Conservation (phyloP, 2,329 filamentous ascomycete species). For the Dryadomyces sulphureus region DNA sequence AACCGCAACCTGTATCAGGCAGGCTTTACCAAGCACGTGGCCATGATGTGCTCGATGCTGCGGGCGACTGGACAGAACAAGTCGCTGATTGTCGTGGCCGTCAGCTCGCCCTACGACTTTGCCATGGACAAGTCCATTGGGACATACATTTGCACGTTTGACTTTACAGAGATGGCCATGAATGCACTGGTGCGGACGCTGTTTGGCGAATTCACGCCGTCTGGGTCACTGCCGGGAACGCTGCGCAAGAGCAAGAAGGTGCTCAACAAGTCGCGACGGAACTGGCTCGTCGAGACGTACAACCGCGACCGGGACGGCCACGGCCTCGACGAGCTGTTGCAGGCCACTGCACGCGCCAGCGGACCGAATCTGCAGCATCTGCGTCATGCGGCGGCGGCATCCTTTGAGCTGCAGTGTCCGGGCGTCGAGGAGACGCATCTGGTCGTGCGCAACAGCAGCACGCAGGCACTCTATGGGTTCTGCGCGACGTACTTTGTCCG, state of each 20-base stretch:
- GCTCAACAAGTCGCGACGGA: conserved; percentile 78
- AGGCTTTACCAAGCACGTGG: conserved; percentile 89
- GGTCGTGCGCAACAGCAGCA: conserved; percentile 87
- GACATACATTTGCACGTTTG: conserved; percentile 89
- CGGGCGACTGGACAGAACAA: conserved; percentile 68
- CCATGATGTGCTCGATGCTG: conserved; percentile 85
- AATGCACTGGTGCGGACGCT: conserved; percentile 70
- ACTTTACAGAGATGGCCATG: conserved; percentile 88
- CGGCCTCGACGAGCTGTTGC: conserved; percentile 62
- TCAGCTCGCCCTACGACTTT: conserved; percentile 94
- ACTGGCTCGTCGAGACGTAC: conserved; percentile 88
- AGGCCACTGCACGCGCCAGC: conserved; percentile 51
- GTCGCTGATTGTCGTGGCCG: conserved; percentile 77
- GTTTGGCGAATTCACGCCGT: conserved; percentile 56
- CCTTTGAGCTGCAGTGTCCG: conserved; percentile 59
- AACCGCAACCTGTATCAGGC: conserved; percentile 89
- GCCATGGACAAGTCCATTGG: conserved; percentile 82
- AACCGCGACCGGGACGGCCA: conserved; percentile 62
- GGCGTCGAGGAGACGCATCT: conserved; percentile 67
- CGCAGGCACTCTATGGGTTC: conserved; percentile 80
- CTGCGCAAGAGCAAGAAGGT: conserved; percentile 78
- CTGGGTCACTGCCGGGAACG: conserved; percentile 52
- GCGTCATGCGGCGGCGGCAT: conserved; percentile 51
- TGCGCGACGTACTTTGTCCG: conserved; percentile 75
- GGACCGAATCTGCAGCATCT: conserved; percentile 56